Conservation (phyloP, 495 filamentous ascomycete species). For the Hypoxylon lienhwacheense region DNA sequence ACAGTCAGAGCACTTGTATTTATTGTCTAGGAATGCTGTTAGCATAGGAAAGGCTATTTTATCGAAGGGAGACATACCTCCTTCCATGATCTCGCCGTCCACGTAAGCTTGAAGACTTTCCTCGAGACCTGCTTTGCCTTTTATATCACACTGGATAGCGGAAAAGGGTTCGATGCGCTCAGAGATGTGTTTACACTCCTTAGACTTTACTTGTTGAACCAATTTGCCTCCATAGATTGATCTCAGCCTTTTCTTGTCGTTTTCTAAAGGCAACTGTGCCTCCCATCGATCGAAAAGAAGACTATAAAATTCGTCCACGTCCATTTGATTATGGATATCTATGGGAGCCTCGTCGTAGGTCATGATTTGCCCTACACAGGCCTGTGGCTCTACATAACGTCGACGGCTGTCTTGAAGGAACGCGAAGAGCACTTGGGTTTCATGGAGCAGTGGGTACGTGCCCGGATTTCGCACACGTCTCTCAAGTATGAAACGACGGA, state of each 20-base stretch:
- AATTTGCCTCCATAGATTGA: slow-evolving; percentile 89
- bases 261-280: slow-evolving; percentile 67
- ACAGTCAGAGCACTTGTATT: slow-evolving; percentile 94
- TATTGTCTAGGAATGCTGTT: slow-evolving; percentile 67
- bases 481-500: slow-evolving; percentile 81
- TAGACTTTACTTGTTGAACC: slow-evolving; percentile 92
- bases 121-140: slow-evolving; percentile 79
- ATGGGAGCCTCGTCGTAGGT: slow-evolving; percentile 85
- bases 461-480: slow-evolving; percentile 52
- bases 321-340: slow-evolving; percentile 89
- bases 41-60: slow-evolving; percentile 26
- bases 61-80: slow-evolving; percentile 55
- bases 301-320: slow-evolving; percentile 98
- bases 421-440: slow-evolving; percentile 80
- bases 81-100: slow-evolving; percentile 95
- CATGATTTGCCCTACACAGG: slow-evolving; percentile 71
- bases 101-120: slow-evolving; percentile 94
- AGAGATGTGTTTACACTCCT: slow-evolving; percentile 92
- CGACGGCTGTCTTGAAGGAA: slow-evolving; percentile 80
- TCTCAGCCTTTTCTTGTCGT: slow-evolving; percentile 74
- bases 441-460: slow-evolving; percentile 68
- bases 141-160: slow-evolving; percentile 95
- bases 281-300: slow-evolving; percentile 91
- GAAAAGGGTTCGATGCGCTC: slow-evolving; percentile 89
- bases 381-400: slow-evolving; percentile 71